Evolutionary conservation across 2,329 filamentous ascomycete genomes (phyloP).

Genomic region (Paecilomyces formosus): DNA sequence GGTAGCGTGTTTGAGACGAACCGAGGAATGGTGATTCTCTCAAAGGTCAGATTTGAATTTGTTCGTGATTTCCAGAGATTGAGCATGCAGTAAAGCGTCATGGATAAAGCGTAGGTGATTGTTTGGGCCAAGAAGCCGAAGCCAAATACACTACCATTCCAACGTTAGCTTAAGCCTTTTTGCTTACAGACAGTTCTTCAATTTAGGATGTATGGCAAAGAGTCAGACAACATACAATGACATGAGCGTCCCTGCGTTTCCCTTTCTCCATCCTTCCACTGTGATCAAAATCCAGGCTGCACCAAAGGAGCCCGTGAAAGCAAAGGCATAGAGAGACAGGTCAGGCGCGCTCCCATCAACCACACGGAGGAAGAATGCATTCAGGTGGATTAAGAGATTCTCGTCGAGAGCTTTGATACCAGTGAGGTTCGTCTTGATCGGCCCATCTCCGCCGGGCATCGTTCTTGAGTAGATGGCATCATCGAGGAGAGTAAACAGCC

Average conservation of each 20-base stretch:
- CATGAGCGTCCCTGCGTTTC: slow-evolving; percentile 34
- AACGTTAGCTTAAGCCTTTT: slow-evolving; percentile 4
- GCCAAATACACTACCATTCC: slow-evolving; percentile 22
- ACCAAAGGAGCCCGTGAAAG: slow-evolving; percentile 34
- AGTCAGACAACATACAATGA: slow-evolving; percentile 31
- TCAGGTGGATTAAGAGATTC: slow-evolving; percentile 21
- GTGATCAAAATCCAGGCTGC: slow-evolving; percentile 36
- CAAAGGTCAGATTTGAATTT: slow-evolving; percentile 24
- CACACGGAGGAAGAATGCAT: slow-evolving; percentile 32
- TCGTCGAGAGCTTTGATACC: slow-evolving; percentile 25
- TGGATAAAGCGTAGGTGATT: slow-evolving; percentile 37
- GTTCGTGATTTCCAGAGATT: slow-evolving; percentile 39
- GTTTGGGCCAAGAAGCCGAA: slow-evolving; percentile 38
- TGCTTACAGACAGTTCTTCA: slow-evolving; percentile 2
- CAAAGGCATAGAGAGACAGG: slow-evolving; percentile 28
- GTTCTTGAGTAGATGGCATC: slow-evolving; percentile 14
- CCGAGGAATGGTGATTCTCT: slow-evolving; percentile 25
- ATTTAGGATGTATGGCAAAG: background rate
- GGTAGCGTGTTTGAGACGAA: slow-evolving; percentile 30
- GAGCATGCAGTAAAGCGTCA: slow-evolving; percentile 36
- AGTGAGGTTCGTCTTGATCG: slow-evolving; percentile 25
- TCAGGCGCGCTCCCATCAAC: slow-evolving; percentile 30
- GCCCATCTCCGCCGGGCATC: slow-evolving; percentile 18
- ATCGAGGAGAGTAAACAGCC: slow-evolving; percentile 14
- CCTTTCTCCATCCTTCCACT: slow-evolving; percentile 38